Evolutionary conservation across 2,329 filamentous ascomycete genomes (phyloP).

Genomic region (Pyrenochaeta sp.): DNA sequence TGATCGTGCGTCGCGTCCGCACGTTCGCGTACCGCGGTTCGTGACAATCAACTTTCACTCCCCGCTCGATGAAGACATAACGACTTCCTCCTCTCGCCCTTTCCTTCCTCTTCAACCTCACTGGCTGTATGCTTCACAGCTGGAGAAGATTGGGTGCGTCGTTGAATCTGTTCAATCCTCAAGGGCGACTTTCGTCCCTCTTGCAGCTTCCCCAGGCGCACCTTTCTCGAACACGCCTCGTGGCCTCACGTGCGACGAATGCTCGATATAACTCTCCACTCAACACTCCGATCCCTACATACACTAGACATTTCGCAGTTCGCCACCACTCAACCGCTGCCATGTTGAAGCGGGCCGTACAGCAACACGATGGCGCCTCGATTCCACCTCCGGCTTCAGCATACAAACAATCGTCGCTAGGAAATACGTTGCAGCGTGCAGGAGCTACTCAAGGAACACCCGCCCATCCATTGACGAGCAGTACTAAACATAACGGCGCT

Average conservation of each 20-base stretch:
- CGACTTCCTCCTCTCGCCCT: slow-evolving; percentile 27
- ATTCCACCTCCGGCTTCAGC: slow-evolving; percentile 30
- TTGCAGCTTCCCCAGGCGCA: slow-evolving; percentile 25
- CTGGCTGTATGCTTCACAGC: slow-evolving; percentile 50
- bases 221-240: slow-evolving; percentile 25
- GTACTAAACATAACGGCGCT: slow-evolving; percentile 34
- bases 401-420: slow-evolving; percentile 39
- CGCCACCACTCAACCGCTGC: slow-evolving; percentile 24
- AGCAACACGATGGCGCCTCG: slow-evolving; percentile 45
- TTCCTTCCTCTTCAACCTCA: slow-evolving; percentile 33
- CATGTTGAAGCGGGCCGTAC: slow-evolving; percentile 53
- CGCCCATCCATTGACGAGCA: slow-evolving; percentile 45
- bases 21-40: slow-evolving; percentile 22
- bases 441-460: slow-evolving; percentile 38
- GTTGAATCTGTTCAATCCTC: slow-evolving; percentile 38
- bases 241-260: slow-evolving; percentile 13
- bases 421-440: slow-evolving; percentile 51
- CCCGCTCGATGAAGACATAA: no score
- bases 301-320: slow-evolving; percentile 23
- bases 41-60: slow-evolving; percentile 21
- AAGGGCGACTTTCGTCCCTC: slow-evolving; percentile 28
- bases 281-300: slow-evolving; percentile 8
- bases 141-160: slow-evolving; percentile 40
- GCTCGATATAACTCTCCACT: not conserved
- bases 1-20: slow-evolving; percentile 24